These are phyloP conservation scores for Vaccinium vitisidaea DNA, from an alignment of 148 eudicot genomes.

Conservation along the genomic window DNA sequence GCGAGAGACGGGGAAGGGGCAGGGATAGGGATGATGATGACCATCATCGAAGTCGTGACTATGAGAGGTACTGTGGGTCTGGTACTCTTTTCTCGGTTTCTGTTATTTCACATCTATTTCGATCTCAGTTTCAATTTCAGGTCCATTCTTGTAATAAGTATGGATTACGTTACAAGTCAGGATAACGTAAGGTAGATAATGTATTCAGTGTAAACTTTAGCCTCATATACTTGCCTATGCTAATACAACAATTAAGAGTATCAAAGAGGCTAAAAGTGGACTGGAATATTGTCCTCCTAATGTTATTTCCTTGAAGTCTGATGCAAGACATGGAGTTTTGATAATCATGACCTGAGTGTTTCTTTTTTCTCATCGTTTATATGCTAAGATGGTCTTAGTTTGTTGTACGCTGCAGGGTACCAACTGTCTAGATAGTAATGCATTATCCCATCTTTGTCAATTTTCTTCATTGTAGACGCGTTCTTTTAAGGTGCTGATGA, in stretches of 20 bases:
- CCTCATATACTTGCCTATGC: not conserved
- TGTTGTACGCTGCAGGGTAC: not conserved
- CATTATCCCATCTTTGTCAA: not conserved
- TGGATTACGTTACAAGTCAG: no score
- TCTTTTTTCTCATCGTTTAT: not conserved
- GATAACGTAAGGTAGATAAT: not conserved
- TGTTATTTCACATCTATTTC: not conserved
- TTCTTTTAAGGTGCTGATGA: slow-evolving; percentile 5
- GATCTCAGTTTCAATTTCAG: not conserved
- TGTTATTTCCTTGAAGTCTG: no score
- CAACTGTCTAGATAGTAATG: not conserved
- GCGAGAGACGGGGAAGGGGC: slow-evolving; percentile 73
- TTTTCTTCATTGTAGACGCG: not conserved
- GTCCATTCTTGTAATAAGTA: not conserved
- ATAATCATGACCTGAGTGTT: not conserved
- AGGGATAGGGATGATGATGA: slow-evolving; percentile 69
- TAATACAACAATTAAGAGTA: not conserved
- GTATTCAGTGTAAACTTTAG: not conserved
- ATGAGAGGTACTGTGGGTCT: slow-evolving; percentile 48
- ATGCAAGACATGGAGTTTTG: not conserved
- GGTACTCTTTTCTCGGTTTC: not conserved
- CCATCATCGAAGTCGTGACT: slow-evolving; percentile 50
- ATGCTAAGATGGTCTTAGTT: not conserved
- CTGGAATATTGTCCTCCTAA: not conserved
- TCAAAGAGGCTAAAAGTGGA: not conserved